Evolutionary conservation across 1,284 basidiomycete genomes (phyloP), one percentile per base, ranked within the genome.

Genomic region (Tremellales sp.): DNA sequence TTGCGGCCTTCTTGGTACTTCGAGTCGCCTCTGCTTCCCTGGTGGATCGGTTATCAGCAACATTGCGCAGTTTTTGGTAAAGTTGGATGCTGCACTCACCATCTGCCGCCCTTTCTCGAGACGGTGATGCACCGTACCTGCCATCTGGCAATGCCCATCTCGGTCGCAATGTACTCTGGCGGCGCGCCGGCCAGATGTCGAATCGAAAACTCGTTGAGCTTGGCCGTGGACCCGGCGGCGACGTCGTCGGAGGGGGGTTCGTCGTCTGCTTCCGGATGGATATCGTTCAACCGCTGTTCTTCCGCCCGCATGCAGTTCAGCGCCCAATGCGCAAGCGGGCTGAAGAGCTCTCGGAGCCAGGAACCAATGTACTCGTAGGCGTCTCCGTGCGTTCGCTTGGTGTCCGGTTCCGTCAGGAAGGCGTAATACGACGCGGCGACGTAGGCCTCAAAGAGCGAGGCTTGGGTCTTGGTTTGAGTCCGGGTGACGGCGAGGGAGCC

Each of bases 401-500:
- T 6, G 9, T 6, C 12, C 22, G 34, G 16, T 16, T 31, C 29
- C 10, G 29, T 10, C 16, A 16, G 10, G 37, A 24, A 24, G 6
- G 37, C 24, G 38, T 65, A 66, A 43, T 57, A 70, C 14, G 66
- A 50, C 8, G 56, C 63, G 7, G 66, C 66, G 24, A 66, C 54
- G 44, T 63, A 70, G 9, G 61, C 60, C 45, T 70, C 66, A 40
- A 70, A 65, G 4, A 62, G 29, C 6, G 60, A 57, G 7, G 57
- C 66, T 40, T 42, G 46, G 16, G 52, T 42, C 49, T 66, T 66
- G 27, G 42, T 19, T 25, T 39, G 21, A 26, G 8, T 25, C 14
- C 24, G 18, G 21, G 27, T 25, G 8, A 39, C 37, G 13, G 37
- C 8, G 7, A 39, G 22, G 27, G 10, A 12, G 9, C 22, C 24